Base-by-base conservation (phyloP, 2,329 filamentous ascomycete species). In the Exserohilum turcica region DNA sequence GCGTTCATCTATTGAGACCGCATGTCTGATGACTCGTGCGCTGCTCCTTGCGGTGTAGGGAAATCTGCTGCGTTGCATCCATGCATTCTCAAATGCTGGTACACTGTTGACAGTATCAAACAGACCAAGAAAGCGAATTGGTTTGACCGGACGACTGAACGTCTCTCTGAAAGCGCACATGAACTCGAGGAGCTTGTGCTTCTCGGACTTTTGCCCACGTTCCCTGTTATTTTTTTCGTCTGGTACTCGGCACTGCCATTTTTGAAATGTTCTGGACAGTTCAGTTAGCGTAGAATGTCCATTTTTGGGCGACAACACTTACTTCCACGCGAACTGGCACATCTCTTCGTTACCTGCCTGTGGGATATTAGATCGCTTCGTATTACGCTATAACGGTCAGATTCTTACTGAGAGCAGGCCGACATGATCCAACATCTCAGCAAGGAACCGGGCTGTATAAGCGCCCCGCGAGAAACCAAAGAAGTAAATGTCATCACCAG, bases 31-130 rank as follows among this genome's bases (percentile, higher is more conserved):
- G 0, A 88, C 82, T 44, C 74, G 78, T 4, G 82, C 82, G 3
- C 81, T 80, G 59, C 79, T 82, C 50, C 79, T 77, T 16, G 82
- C 81, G 0, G 81, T 83, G 66, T 88, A 89, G 0, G 89, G 89
- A 36, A 91, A 91, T 68, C 88, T 91, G 52, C 59, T 90, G 32
- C 90, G 83, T 66, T 90, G 84, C 87, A 93, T 92, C 84, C 86
- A 90, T 2, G 78, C 81, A 39, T 79, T 84, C 72, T 94, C 90
- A 54, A 94, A 94, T 3, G 83, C 81, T 1, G 89, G 89, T 0
- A 92, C 89, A 12, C 86, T 90, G 65, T 92, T 92, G 57, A 93
- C 90, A 0, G 89, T 92, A 63, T 93, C 90, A 58, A 93, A 94
- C 0, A 94, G 79, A 0, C 90, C 90, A 1, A 94, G 78, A 61